Evolutionary conservation across 2,329 filamentous ascomycete genomes (phyloP), one percentile per base, ranked within the genome.

Genomic region (Cytospora paraplurivora): DNA sequence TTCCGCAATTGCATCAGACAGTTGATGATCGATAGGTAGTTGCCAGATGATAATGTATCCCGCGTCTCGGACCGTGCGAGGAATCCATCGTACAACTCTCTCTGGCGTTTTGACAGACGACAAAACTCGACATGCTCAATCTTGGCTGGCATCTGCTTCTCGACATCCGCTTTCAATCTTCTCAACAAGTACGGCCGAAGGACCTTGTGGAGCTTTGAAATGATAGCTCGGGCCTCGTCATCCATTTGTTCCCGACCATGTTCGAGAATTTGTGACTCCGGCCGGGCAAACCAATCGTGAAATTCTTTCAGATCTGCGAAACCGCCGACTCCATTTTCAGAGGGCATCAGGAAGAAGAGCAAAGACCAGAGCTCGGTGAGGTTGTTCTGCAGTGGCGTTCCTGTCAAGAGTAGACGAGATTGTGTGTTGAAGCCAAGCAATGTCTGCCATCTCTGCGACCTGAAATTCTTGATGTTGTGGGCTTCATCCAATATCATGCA

Each of bases 391-490:
- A 99, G 82, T 2, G 96, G 95, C 0, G 95, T 99, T 63, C 95
- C 95, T 0, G 95, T 99, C 12, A 99, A 82, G 0, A 99, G 79
- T 12, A 99, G 84, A 38, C 95, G 87, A 34, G 93, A 89, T 67
- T 90, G 88, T 0, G 95, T 98, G 71, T 96, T 94, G 78, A 99
- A 96, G 0, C 91, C 95, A 27, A 99, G 85, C 67, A 99, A 84
- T 0, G 93, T 94, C 75, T 98, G 95, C 93, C 95, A 99, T 67
- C 94, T 84, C 75, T 97, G 93, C 1, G 94, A 97, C 72, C 96
- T 93, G 82, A 98, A 99, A 76, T 99, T 99, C 73, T 99, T 98
- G 82, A 99, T 99, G 77, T 99, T 98, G 79, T 99, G 95, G 0
- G 96, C 95, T 78, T 99, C 95, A 70, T 99, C 95, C 1, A 99